Evolutionary conservation across 495 filamentous ascomycete species (phyloP).

Genomic region (Clohesyomyces aquaticus): DNA sequence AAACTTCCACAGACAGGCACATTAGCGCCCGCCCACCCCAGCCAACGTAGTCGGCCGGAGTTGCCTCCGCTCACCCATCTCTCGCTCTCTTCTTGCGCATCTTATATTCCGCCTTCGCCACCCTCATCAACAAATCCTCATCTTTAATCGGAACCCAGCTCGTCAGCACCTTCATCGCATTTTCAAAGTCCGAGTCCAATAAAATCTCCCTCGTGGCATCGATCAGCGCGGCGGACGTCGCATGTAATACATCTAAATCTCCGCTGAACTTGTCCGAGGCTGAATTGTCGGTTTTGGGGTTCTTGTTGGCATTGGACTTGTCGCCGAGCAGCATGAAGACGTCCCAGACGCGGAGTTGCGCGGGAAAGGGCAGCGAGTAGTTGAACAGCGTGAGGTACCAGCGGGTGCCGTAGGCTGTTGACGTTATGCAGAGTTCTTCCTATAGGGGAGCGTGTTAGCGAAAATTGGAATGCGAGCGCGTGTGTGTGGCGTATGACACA

Average conservation of each 20-base stretch:
- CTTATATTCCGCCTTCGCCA: constrained; percentile 91
- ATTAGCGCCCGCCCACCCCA: too few species aligned
- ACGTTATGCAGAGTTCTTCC: constrained; percentile 77
- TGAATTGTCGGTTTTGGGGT: too few species aligned
- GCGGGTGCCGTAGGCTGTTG: constrained; percentile 90
- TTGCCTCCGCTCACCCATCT: constrained; percentile 24
- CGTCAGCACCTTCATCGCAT: constrained; percentile 96
- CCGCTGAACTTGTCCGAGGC: constrained; percentile 48
- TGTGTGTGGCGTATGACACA: constrained; percentile 6
- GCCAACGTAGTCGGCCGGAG: too few species aligned
- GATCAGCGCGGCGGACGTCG: constrained; percentile 86
- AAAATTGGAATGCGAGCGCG: too few species aligned
- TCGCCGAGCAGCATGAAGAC: constrained; percentile 98
- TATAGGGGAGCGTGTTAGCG: constrained; percentile 45
- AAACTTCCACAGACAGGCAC: too few species aligned
- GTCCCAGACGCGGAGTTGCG: constrained; percentile 98
- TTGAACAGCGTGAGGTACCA: constrained; percentile 99
- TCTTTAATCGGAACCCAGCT: constrained; percentile 95
- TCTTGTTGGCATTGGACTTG: constrained; percentile 45
- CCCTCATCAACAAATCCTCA: constrained; percentile 91
- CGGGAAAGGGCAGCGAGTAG: constrained; percentile 92
- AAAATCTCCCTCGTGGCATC: constrained; percentile 90
- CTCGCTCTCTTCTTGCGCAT: constrained; percentile 54
- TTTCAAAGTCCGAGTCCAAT: constrained; percentile 94
- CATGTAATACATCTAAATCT: constrained; percentile 86